A percentile compares a stretch with the other conserved stretches of the same genome.
phyloP scores from a whole-genome alignment of 2,329 filamentous ascomycete species.

The Venturia effusa region DNA sequence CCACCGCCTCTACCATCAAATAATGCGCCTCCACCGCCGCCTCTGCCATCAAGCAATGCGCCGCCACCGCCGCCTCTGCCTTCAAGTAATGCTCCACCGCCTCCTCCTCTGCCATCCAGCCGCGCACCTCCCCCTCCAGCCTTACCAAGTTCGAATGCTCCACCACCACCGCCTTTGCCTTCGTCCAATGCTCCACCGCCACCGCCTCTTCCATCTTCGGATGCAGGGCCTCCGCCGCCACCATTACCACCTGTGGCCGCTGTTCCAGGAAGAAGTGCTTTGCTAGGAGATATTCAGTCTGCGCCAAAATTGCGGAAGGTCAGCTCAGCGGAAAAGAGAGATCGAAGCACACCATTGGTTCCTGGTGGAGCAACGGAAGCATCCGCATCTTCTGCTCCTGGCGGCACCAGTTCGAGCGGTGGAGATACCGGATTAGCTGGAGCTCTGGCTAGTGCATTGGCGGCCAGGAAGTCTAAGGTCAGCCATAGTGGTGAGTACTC shows the following conservation, averaged over 20 bases:
- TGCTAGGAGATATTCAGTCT: slow-evolving; percentile 63
- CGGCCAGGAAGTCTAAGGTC: slow-evolving; percentile 84
- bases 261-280: slow-evolving; percentile 22
- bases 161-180: slow-evolving; percentile 22
- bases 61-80: slow-evolving; percentile 22
- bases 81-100: slow-evolving; percentile 26
- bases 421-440: slow-evolving; percentile 29
- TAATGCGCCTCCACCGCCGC: slow-evolving; percentile 16
- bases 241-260: slow-evolving; percentile 25
- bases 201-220: slow-evolving; percentile 27
- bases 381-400: slow-evolving; percentile 40
- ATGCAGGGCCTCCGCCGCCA: slow-evolving; percentile 28
- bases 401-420: slow-evolving; percentile 36
- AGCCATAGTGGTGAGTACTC: slow-evolving; percentile 69
- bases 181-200: slow-evolving; percentile 30
- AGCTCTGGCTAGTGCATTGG: slow-evolving; percentile 67
- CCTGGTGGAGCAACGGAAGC: slow-evolving; percentile 33
- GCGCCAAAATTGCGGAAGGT: slow-evolving; percentile 62
- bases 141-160: slow-evolving; percentile 26
- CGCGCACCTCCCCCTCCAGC: slow-evolving; percentile 27
- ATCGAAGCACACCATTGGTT: slow-evolving; percentile 57
- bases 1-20: slow-evolving; percentile 32
- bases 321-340: slow-evolving; percentile 56
- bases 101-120: slow-evolving; percentile 23
- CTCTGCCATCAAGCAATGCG: slow-evolving; percentile 18